phyloP scores from a whole-genome alignment of 805 yeast species.

The Crinitomyces ghanaensis region DNA sequence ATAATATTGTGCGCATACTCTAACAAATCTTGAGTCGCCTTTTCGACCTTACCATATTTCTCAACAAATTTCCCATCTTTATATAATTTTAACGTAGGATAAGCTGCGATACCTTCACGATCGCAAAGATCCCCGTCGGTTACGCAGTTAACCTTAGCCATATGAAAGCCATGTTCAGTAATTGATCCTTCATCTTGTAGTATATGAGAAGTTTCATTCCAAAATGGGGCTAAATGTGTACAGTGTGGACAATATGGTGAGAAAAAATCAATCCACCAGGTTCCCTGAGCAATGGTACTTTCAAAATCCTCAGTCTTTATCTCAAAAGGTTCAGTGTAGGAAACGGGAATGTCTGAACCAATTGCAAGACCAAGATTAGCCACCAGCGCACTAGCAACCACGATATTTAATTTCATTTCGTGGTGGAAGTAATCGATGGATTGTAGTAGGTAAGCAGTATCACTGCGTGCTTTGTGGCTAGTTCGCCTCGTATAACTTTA shows the following conservation, averaged over 20 bases:
- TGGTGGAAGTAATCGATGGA: too few relatives aligned
- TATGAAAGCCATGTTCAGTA: slow-evolving; percentile 41
- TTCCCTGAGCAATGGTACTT: slow-evolving; percentile 35
- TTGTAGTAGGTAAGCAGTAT: too few relatives aligned
- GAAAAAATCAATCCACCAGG: slow-evolving; percentile 74
- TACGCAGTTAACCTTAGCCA: slow-evolving; percentile 71
- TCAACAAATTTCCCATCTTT: slow-evolving; percentile 23
- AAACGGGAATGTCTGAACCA: slow-evolving; percentile 31
- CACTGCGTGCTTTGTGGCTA: too few relatives aligned
- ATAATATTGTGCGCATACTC: slow-evolving; percentile 7
- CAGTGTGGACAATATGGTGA: slow-evolving; percentile 90
- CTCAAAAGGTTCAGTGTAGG: too few relatives aligned
- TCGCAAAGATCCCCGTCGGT: slow-evolving; percentile 78
- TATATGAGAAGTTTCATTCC: slow-evolving; percentile 60
- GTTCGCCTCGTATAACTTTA: too few relatives aligned
- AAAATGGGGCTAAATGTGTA: slow-evolving; percentile 61
- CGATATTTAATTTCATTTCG: too few relatives aligned
- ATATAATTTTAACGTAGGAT: slow-evolving; percentile 64
- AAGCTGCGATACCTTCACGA: slow-evolving; percentile 49
- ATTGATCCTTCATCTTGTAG: slow-evolving; percentile 40
- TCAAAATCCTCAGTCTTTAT: slow-evolving; percentile 45
- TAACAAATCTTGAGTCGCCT: slow-evolving; percentile 7
- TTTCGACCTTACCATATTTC: slow-evolving; percentile 9
- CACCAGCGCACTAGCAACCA: too few relatives aligned
- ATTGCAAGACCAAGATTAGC: too few relatives aligned